A percentile compares a stretch with the other conserved stretches of the same genome.
Evolutionary conservation across 345 rosid species (phyloP).

Genomic region (Corchorus capsularis): DNA sequence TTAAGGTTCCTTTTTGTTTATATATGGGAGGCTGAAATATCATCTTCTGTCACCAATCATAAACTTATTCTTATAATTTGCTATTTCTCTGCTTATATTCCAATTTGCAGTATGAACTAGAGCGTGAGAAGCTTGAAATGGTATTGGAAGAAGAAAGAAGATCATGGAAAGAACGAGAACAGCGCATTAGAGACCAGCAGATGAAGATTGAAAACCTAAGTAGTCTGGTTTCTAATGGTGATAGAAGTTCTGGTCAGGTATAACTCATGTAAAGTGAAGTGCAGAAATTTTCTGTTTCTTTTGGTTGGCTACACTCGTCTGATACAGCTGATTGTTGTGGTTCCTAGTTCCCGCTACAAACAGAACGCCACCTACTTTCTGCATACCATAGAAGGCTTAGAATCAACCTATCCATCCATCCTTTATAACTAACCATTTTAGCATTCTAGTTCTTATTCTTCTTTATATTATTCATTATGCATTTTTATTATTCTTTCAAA

Average conservation of each 20-base stretch:
- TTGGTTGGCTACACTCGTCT: background rate
- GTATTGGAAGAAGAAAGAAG: slow-evolving; percentile 86
- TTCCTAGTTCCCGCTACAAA: background rate
- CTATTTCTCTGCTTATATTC: slow-evolving; percentile 11
- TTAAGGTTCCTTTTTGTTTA: slow-evolving; percentile 54
- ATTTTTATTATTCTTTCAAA: background rate
- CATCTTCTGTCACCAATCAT: slow-evolving; percentile 8
- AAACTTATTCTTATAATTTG: slow-evolving; percentile 1
- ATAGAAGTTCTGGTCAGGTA: slow-evolving; percentile 68
- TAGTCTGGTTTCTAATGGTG: slow-evolving; percentile 49
- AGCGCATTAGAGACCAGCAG: slow-evolving; percentile 68
- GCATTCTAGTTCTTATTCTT: background rate
- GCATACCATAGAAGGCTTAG: background rate
- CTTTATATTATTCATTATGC: background rate
- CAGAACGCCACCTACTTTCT: background rate
- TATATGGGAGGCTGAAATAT: slow-evolving; percentile 13
- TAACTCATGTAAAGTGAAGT: slow-evolving; percentile 7
- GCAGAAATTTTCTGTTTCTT: background rate
- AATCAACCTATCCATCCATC: background rate
- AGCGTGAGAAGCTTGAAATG: slow-evolving; percentile 79
- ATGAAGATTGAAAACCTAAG: slow-evolving; percentile 64
- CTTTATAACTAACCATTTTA: background rate
- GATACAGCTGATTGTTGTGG: background rate
- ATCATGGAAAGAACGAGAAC: slow-evolving; percentile 69
- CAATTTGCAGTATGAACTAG: slow-evolving; percentile 77